Evolutionary conservation across 116 monocot genomes (phyloP).

Genomic region (Dioscorea cayenensis): DNA sequence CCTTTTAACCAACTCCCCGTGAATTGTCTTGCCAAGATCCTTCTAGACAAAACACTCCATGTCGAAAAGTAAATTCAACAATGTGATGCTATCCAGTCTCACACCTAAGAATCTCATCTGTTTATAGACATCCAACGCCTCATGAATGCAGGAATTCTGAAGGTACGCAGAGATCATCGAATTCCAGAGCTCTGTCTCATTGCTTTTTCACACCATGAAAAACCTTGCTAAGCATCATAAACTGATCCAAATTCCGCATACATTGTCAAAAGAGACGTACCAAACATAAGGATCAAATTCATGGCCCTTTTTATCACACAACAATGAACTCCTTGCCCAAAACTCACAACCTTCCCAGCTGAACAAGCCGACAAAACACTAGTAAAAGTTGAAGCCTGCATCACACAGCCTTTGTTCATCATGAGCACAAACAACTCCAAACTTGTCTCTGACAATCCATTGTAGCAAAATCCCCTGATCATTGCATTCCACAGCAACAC

Average conservation of each 20-base stretch:
- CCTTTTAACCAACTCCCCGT: conserved; percentile 17
- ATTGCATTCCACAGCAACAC: conserved; percentile 28
- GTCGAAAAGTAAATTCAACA: conserved; percentile 14
- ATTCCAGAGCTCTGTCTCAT: conserved; percentile 38
- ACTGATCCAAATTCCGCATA: conserved; percentile 24
- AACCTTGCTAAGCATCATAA: conserved; percentile 12
- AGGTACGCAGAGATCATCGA: conserved; percentile 31
- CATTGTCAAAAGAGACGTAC: conserved; percentile 33
- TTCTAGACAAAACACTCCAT: background rate
- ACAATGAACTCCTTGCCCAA: conserved; percentile 32
- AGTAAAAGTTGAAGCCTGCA: conserved; percentile 18
- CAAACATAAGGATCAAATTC: conserved; percentile 32
- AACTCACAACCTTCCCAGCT: conserved; percentile 5
- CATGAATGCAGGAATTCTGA: background rate
- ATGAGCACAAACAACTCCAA: conserved; percentile 38
- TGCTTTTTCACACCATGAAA: conserved; percentile 10
- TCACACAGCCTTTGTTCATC: conserved; percentile 10
- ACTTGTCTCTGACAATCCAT: conserved; percentile 33
- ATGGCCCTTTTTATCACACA: conserved; percentile 33
- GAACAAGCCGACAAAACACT: conserved; percentile 30
- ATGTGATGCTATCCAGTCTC: conserved; percentile 16
- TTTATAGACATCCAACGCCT: conserved; percentile 21
- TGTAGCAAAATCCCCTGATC: conserved; percentile 24
- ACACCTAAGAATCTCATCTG: conserved; percentile 12
- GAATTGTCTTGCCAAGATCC: conserved; percentile 9